Evolutionary conservation across 805 yeast genomes (phyloP).

Genomic region (Kuraishia capsulata): DNA sequence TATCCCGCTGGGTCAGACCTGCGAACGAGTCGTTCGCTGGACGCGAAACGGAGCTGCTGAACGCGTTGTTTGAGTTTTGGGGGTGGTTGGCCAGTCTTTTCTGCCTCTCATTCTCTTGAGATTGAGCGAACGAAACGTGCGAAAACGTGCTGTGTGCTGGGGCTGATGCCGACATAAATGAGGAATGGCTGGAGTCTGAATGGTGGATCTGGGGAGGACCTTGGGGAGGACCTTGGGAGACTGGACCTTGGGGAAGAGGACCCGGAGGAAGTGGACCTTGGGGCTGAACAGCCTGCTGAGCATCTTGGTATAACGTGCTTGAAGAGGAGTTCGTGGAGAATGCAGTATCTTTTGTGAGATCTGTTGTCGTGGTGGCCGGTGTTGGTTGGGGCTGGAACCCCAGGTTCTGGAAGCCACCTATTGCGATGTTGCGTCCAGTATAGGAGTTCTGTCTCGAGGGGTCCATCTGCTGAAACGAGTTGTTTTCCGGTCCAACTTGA

Average conservation of each 20-base stretch:
- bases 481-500: background rate
- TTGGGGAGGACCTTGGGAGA: conserved; percentile 4
- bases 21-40: conserved; percentile 4
- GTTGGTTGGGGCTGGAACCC: conserved; percentile 27
- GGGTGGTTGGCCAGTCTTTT: background rate
- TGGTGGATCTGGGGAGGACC: conserved; percentile 2
- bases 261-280: conserved; percentile 10
- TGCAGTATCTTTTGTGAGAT: conserved; percentile 39
- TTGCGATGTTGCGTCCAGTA: background rate
- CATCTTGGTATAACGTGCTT: conserved; percentile 23
- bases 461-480: background rate
- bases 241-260: conserved; percentile 9
- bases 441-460: conserved; percentile 2
- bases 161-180: conserved; percentile 9
- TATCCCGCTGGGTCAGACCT: conserved; percentile 8
- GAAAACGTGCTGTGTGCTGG: conserved; percentile 7
- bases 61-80: background rate
- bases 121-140: conserved; percentile 1
- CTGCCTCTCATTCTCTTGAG: conserved; percentile 1
- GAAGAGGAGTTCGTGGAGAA: conserved; percentile 25
- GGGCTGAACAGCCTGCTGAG: conserved; percentile 11
- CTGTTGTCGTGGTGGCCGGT: conserved; percentile 46
- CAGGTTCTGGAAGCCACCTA: conserved; percentile 1
- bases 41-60: conserved; percentile 4
- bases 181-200: conserved; percentile 1